Conservation (phyloP, 2,329 filamentous ascomycete genomes). For the Rhexocercosporidium sp. region DNA sequence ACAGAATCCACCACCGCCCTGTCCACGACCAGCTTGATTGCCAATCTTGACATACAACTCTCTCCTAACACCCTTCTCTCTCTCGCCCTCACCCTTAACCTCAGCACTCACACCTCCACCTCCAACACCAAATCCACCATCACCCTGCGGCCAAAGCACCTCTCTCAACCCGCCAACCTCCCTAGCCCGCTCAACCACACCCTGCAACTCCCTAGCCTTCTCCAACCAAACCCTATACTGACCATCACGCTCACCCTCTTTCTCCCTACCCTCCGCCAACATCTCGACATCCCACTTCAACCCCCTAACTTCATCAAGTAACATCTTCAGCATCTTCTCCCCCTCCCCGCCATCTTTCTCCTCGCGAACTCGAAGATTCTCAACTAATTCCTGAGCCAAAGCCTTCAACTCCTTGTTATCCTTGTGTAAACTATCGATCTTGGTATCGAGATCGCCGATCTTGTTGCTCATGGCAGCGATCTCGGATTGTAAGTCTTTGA, state of each 20-base stretch:
- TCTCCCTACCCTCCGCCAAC: not conserved
- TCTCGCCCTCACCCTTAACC: not conserved
- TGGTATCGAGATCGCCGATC: not conserved
- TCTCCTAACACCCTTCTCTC: not conserved
- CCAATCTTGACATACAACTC: conserved; percentile 12
- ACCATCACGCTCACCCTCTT: not conserved
- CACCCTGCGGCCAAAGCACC: conserved; percentile 27
- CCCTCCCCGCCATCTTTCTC: not conserved
- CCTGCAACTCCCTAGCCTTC: not conserved
- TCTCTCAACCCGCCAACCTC: conserved; percentile 17
- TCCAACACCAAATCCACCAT: not conserved
- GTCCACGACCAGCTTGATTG: conserved; percentile 17
- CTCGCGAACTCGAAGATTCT: too few species aligned
- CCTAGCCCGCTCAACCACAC: not conserved
- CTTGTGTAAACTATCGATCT: not conserved
- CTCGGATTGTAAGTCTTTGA: not conserved
- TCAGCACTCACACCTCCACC: not conserved
- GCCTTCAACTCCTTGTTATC: not conserved
- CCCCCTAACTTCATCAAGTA: not conserved
- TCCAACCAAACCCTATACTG: not conserved
- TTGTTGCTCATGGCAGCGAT: not conserved
- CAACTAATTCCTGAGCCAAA: not conserved
- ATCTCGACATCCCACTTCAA: not conserved
- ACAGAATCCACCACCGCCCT: conserved; percentile 24
- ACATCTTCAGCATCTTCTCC: not conserved